Percentiles rank a stretch among this genome's conserved stretches.
These are phyloP conservation scores for Pyrenopolyporus hunteri DNA, from an alignment of 495 filamentous ascomycete genomes.

Conservation along the genomic window DNA sequence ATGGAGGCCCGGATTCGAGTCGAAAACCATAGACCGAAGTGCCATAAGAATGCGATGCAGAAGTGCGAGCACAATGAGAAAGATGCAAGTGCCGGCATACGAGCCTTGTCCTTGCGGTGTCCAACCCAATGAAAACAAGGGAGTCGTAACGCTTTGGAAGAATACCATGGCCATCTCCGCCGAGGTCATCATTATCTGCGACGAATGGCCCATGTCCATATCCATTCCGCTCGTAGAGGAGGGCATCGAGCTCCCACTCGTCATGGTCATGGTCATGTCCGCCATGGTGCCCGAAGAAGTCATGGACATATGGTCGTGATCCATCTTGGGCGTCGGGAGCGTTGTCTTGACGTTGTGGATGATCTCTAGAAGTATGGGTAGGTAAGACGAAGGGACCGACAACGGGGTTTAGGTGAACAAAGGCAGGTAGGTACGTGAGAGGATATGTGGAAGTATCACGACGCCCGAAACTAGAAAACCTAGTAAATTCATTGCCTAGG, in stretches of 20 bases:
- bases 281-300: constrained; percentile 13
- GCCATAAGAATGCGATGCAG: constrained; percentile 69
- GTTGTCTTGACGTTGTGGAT: not conserved
- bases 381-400: no score
- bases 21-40: constrained; percentile 38
- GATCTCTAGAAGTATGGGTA: not conserved
- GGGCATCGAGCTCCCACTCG: constrained; percentile 21
- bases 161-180: constrained; percentile 55
- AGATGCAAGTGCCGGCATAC: constrained; percentile 80
- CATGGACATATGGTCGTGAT: constrained; percentile 24
- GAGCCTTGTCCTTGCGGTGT: constrained; percentile 64
- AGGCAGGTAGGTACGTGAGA: no score
- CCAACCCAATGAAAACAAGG: constrained; percentile 71
- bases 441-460: no score
- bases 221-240: constrained; percentile 28
- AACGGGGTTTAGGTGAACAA: no score
- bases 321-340: constrained; percentile 5
- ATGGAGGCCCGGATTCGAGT: constrained; percentile 11
- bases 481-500: no score
- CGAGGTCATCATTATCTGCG: constrained; percentile 30
- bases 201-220: constrained; percentile 10
- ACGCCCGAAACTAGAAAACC: no score
- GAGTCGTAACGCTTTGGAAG: constrained; percentile 61
- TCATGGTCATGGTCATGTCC: constrained; percentile 31
- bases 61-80: constrained; percentile 70